A percentile compares a stretch with the other conserved stretches of the same genome.
phyloP scores from a whole-genome alignment of 768 basidiomycete species.

The Asterophora lycoperdoides region DNA sequence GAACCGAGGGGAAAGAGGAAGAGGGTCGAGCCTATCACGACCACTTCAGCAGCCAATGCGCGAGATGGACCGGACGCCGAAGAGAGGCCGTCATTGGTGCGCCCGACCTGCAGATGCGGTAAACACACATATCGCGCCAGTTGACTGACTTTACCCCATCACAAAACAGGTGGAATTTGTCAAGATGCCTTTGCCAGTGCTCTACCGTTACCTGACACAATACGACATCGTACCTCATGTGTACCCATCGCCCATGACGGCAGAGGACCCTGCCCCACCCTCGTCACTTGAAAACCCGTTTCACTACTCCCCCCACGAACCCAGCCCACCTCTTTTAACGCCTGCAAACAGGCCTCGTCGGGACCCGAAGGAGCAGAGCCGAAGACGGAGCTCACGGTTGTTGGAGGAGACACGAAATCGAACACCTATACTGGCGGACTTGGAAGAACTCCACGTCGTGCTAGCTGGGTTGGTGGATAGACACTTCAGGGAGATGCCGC shows the following conservation, averaged over 20 bases:
- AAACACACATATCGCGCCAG: background rate
- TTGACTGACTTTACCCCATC: background rate
- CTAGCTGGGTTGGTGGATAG: conserved; percentile 67
- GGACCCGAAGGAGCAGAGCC: conserved; percentile 55
- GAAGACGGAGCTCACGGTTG: conserved; percentile 69
- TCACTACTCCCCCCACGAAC: conserved; percentile 41
- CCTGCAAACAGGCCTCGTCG: conserved; percentile 72
- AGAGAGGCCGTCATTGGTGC: conserved; percentile 36
- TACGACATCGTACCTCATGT: conserved; percentile 70
- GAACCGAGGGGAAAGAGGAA: conserved; percentile 74
- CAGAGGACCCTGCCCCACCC: conserved; percentile 69
- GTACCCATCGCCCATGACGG: conserved; percentile 63
- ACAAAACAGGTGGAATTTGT: conserved; percentile 65
- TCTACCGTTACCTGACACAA: conserved; percentile 70
- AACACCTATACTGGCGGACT: conserved; percentile 66
- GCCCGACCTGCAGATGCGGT: conserved; percentile 18
- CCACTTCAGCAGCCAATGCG: conserved; percentile 20
- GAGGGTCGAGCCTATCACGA: conserved; percentile 45
- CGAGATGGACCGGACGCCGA: conserved; percentile 38
- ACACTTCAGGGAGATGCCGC: conserved; percentile 61
- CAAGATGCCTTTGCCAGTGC: conserved; percentile 56
- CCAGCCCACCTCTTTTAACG: conserved; percentile 49
- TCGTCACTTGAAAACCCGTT: conserved; percentile 49
- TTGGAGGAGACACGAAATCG: conserved; percentile 53
- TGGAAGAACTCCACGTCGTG: conserved; percentile 61